Evolutionary conservation across 2,329 filamentous ascomycete species (phyloP).

Genomic region (Phialophora verrucosa): DNA sequence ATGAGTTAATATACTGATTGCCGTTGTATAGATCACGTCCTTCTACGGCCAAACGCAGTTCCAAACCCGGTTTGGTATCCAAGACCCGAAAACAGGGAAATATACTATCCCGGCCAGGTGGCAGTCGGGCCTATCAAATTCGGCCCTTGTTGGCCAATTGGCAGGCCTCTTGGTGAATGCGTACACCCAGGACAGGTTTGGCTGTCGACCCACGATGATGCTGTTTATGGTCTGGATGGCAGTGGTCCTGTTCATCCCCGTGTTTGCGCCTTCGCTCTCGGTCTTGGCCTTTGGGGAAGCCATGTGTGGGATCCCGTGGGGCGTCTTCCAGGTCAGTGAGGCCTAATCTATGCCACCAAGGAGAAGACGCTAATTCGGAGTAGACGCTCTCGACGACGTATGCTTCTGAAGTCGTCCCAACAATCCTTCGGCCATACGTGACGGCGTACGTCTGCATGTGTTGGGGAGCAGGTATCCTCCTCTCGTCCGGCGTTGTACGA

Average conservation of each 20-base stretch:
- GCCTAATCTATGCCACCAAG: background rate
- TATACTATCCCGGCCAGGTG: slow-evolving; percentile 41
- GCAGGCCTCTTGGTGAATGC: slow-evolving; percentile 44
- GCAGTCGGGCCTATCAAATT: slow-evolving; percentile 43
- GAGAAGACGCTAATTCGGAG: background rate
- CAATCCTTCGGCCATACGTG: slow-evolving; percentile 62
- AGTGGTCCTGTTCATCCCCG: slow-evolving; percentile 56
- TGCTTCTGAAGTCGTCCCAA: slow-evolving; percentile 69
- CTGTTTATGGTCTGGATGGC: slow-evolving; percentile 50
- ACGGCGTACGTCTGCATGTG: slow-evolving; percentile 67
- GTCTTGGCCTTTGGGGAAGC: slow-evolving; percentile 55
- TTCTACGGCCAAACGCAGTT: slow-evolving; percentile 40
- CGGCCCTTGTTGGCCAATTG: slow-evolving; percentile 41
- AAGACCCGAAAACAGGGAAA: slow-evolving; percentile 31
- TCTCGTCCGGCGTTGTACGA: slow-evolving; percentile 46
- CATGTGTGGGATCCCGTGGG: slow-evolving; percentile 53
- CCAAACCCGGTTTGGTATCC: slow-evolving; percentile 41
- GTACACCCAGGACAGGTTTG: slow-evolving; percentile 43
- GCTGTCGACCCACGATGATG: slow-evolving; percentile 55
- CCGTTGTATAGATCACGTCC: slow-evolving; percentile 18
- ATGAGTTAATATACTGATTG: no score
- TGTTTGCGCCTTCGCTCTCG: slow-evolving; percentile 55
- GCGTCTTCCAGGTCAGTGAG: slow-evolving; percentile 41
- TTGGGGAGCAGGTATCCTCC: slow-evolving; percentile 67
- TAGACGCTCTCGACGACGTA: slow-evolving; percentile 61